Base-by-base conservation (phyloP, 306 rosid genomes). In the Lithocarpus polystachyus region DNA sequence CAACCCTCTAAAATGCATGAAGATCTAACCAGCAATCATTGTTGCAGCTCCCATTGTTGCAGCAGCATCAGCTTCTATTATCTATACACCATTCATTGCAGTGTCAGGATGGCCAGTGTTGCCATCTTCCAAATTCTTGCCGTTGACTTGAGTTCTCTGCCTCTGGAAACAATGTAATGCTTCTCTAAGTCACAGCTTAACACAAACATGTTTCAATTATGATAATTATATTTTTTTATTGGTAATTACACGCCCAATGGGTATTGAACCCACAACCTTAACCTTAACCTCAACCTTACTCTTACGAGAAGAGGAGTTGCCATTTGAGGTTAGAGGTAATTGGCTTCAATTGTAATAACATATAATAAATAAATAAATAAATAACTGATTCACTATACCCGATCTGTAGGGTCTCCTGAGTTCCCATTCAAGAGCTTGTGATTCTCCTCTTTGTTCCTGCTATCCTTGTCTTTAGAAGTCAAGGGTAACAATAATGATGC, bases 391-490 rank as follows among this genome's bases (percentile, higher is more conserved):
- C 69, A 67, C n/a, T 59, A 28, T 95, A 95, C 99, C 92, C 98
- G 22, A 87, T 96, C 99, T 14, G 87, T 84, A 52, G 98, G 94
- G 73, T 96, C 98, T 37, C 92, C 92, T 6, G 91, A 82, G 48
- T 88, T 93, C 67, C 99, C 99, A 83, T 96, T 93, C 89, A 91
- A 84, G 37, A 93, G 90, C 85, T 96, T 96, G 89, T 90, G 95
- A 71, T 81, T 89, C 91, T 96, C 99, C 75, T 93, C 98, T 90
- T 93, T 92, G 82, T 80, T 88, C 84, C 86, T 83, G 48, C 88
- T 75, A 18, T 93, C 96, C 82, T 75, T 92, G 82, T 95, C 99
- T 87, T 90, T 96, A 14, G 77, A 56, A 82, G 88, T 93, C 80
- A 96, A 55, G 19, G 99, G 99, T 77, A 96, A 84, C 80, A 90